phyloP scores from a whole-genome alignment of 495 filamentous ascomycete species.

The Zalerion maritima region DNA sequence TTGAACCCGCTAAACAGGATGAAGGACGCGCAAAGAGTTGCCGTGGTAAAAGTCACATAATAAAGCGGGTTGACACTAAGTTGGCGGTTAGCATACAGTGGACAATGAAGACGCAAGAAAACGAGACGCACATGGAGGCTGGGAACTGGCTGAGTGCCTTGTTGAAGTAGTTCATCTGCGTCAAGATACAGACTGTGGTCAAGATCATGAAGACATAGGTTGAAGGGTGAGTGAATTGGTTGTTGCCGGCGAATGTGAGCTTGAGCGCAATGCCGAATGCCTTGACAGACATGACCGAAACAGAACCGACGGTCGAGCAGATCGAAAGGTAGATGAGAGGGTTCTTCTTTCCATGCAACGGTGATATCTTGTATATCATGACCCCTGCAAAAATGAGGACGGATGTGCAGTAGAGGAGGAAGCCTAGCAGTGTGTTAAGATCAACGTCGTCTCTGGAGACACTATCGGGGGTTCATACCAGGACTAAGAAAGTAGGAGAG shows the following conservation, averaged over 20 bases:
- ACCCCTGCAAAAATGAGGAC: slow-evolving; percentile 71
- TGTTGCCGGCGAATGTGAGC: slow-evolving; percentile 76
- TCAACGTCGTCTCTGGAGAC: no score
- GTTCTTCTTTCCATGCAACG: slow-evolving; percentile 81
- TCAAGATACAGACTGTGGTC: slow-evolving; percentile 81
- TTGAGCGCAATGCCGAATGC: slow-evolving; percentile 95
- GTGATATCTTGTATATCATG: slow-evolving; percentile 93
- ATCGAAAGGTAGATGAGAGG: slow-evolving; percentile 92
- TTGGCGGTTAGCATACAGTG: slow-evolving; percentile 14
- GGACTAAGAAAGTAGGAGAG: slow-evolving; percentile 75
- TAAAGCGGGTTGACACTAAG: slow-evolving; percentile 93
- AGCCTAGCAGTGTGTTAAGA: slow-evolving; percentile 43
- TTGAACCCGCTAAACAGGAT: slow-evolving; percentile 98
- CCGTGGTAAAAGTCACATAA: slow-evolving; percentile 98
- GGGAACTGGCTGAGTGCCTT: slow-evolving; percentile 95
- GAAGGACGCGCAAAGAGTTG: slow-evolving; percentile 86
- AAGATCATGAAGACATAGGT: slow-evolving; percentile 97
- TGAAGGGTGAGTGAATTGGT: slow-evolving; percentile 84
- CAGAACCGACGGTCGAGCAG: slow-evolving; percentile 88
- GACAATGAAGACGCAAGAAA: neutral
- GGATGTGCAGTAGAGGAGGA: slow-evolving; percentile 64
- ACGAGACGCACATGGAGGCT: slow-evolving; percentile 67
- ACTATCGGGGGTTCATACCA: slow-evolving; percentile 43
- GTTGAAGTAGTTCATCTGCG: slow-evolving; percentile 99
- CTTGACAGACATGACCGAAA: slow-evolving; percentile 98